Percentiles rank a stretch among this genome's conserved stretches.
Evolutionary conservation across 2,329 filamentous ascomycete species (phyloP).

Genomic region (Canariomyces notabilis): DNA sequence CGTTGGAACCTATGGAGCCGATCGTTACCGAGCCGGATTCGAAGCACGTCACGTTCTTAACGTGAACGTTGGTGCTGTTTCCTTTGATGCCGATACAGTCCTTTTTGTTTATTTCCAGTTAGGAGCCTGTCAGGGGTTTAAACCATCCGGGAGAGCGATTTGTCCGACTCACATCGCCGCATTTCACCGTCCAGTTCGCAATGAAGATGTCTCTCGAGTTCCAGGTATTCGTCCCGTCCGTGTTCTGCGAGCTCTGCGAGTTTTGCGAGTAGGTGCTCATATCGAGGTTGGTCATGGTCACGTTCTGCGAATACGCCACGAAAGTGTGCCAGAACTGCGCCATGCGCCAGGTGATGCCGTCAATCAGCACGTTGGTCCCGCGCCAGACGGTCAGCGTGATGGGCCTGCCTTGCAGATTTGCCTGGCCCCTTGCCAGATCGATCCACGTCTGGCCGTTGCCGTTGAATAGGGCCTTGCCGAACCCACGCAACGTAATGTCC

Average conservation of each 20-base stretch:
- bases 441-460: conserved; percentile 44
- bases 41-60: conserved; percentile 36
- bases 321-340: conserved; percentile 47
- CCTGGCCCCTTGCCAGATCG: conserved; percentile 37
- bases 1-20: conserved; percentile 34
- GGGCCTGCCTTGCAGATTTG: conserved; percentile 40
- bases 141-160: neutral
- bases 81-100: conserved; percentile 39
- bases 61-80: conserved; percentile 36
- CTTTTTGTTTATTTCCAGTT: conserved; percentile 10
- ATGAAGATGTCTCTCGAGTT: conserved; percentile 43
- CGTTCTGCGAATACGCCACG: conserved; percentile 42
- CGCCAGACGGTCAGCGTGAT: conserved; percentile 43
- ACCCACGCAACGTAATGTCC: conserved; percentile 43
- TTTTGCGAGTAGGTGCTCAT: conserved; percentile 44
- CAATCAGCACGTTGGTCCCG: conserved; percentile 40
- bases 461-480: conserved; percentile 43
- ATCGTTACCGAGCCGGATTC: conserved; percentile 35
- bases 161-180: conserved; percentile 36
- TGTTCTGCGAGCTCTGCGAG: conserved; percentile 43
- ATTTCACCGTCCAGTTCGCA: conserved; percentile 41
- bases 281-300: conserved; percentile 49
- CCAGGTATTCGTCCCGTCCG: conserved; percentile 47
- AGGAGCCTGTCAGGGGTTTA: neutral
- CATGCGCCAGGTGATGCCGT: conserved; percentile 41